Conservation (phyloP, 2,329 filamentous ascomycete genomes). For the Alternaria sp. region DNA sequence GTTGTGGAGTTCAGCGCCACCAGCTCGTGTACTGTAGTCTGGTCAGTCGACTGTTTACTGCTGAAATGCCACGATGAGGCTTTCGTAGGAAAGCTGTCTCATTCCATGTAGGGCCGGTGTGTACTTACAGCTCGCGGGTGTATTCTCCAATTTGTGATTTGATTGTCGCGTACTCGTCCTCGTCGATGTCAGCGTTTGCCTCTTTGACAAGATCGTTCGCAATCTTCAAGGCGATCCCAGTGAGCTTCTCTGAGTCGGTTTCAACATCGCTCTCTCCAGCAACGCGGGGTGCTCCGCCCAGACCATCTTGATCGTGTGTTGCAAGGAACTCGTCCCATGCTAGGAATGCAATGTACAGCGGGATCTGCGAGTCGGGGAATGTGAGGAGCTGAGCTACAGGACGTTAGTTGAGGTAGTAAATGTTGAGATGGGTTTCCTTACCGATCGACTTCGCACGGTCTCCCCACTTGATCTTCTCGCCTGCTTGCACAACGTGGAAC, state of each 20-base stretch:
- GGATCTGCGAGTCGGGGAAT: slow-evolving; percentile 54
- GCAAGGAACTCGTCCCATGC: slow-evolving; percentile 57
- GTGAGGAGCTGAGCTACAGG: slow-evolving; percentile 48
- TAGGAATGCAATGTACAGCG: slow-evolving; percentile 58
- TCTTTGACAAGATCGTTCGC: slow-evolving; percentile 52
- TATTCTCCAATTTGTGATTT: slow-evolving; percentile 46
- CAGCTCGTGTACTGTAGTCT: slow-evolving; percentile 67
- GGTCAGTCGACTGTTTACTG: slow-evolving; percentile 8
- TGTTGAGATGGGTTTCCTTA: slow-evolving; percentile 45
- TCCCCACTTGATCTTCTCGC: slow-evolving; percentile 52
- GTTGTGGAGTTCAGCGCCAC: slow-evolving; percentile 89
- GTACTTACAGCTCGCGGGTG: slow-evolving; percentile 53
- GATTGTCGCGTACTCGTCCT: slow-evolving; percentile 49
- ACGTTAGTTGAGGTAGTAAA: slow-evolving; percentile 1
- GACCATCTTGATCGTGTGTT: slow-evolving; percentile 46
- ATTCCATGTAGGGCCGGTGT: too few relatives aligned
- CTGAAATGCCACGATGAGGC: neutral
- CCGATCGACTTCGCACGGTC: slow-evolving; percentile 60
- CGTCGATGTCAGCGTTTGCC: slow-evolving; percentile 48
- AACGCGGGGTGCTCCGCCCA: slow-evolving; percentile 42
- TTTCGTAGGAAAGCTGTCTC: neutral
- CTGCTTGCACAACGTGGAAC: slow-evolving; percentile 56
- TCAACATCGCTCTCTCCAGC: slow-evolving; percentile 46
- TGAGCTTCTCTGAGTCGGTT: slow-evolving; percentile 49
- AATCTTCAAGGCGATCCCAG: slow-evolving; percentile 52